A percentile compares a stretch with the other conserved stretches of the same genome.
Evolutionary conservation across 1,284 basidiomycete genomes (phyloP).

Genomic region (Ceratobasidium theobromae): DNA sequence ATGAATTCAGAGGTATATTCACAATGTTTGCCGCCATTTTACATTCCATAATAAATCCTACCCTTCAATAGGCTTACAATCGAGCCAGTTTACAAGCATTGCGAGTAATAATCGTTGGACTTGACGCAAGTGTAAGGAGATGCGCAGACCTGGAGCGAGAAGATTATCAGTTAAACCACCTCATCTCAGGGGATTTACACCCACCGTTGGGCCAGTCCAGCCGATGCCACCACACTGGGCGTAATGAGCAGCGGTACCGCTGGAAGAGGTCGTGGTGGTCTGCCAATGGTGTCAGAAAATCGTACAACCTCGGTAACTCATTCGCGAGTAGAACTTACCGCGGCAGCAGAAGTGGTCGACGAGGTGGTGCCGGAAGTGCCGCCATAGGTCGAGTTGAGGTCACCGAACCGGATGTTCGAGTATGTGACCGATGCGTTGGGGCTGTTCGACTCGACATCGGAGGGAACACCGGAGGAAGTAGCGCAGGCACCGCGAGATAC

Average conservation of each 20-base stretch:
- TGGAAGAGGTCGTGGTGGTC: slow-evolving; percentile 11
- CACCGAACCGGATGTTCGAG: slow-evolving; percentile 59
- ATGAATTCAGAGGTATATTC: too few relatives aligned
- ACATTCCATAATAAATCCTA: neutral
- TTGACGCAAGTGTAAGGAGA: slow-evolving; percentile 29
- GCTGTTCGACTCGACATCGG: slow-evolving; percentile 36
- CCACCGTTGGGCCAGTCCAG: slow-evolving; percentile 23
- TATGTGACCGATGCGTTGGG: slow-evolving; percentile 42
- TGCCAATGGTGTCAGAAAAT: neutral
- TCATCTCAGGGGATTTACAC: neutral
- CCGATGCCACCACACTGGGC: slow-evolving; percentile 32
- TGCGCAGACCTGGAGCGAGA: slow-evolving; percentile 3
- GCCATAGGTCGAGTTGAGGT: slow-evolving; percentile 53
- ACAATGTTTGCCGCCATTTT: neutral
- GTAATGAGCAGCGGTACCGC: slow-evolving; percentile 14
- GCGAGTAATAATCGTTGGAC: slow-evolving; percentile 25
- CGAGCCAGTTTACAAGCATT: slow-evolving; percentile 19
- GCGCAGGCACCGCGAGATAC: slow-evolving; percentile 56
- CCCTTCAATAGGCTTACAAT: too few relatives aligned
- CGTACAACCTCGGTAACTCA: neutral
- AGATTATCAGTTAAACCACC: neutral
- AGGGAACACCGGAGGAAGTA: slow-evolving; percentile 31
- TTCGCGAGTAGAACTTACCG: neutral
- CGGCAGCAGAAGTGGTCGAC: slow-evolving; percentile 5
- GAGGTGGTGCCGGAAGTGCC: slow-evolving; percentile 32